Evolutionary conservation across 306 rosid species (phyloP).

Genomic region (Quercus suber): DNA sequence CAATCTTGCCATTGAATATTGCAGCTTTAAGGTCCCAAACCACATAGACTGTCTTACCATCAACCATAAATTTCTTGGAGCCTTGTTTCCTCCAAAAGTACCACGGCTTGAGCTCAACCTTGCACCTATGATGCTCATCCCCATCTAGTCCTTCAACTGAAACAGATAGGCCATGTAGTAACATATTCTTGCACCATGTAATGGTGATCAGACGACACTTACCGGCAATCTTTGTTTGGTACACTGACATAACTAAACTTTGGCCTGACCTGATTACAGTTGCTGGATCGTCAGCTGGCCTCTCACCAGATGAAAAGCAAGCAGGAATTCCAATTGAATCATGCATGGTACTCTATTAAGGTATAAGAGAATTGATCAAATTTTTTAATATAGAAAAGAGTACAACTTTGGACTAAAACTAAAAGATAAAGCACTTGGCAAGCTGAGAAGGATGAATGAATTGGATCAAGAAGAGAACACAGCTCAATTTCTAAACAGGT

Average conservation of each 20-base stretch:
- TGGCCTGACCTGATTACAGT: constrained; percentile 63
- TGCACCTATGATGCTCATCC: constrained; percentile 51
- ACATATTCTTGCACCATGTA: constrained; percentile 84
- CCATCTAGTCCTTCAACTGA: constrained; percentile 61
- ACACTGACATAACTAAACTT: constrained; percentile 58
- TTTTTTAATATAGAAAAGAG: neutral
- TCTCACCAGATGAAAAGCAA: constrained; percentile 62
- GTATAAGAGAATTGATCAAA: neutral
- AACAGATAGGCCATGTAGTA: constrained; percentile 76
- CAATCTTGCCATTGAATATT: constrained; percentile 67
- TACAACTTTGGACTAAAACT: neutral
- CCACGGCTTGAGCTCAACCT: constrained; percentile 94
- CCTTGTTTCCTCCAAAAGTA: constrained; percentile 92
- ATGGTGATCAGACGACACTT: constrained; percentile 67
- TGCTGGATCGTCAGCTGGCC: constrained; percentile 40
- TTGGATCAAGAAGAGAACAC: constrained; percentile 3
- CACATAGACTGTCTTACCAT: constrained; percentile 53
- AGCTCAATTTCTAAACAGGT: constrained; percentile 25
- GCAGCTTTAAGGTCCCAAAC: constrained; percentile 89
- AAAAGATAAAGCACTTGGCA: neutral
- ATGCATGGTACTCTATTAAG: constrained; percentile 48
- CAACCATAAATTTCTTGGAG: constrained; percentile 61
- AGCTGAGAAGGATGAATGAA: neutral
- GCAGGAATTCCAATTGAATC: constrained; percentile 74
- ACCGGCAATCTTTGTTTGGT: constrained; percentile 73